Evolutionary conservation across 2,329 filamentous ascomycete genomes (phyloP), one percentile per base, ranked within the genome.

Genomic region (Sclerotinia glacialis): DNA sequence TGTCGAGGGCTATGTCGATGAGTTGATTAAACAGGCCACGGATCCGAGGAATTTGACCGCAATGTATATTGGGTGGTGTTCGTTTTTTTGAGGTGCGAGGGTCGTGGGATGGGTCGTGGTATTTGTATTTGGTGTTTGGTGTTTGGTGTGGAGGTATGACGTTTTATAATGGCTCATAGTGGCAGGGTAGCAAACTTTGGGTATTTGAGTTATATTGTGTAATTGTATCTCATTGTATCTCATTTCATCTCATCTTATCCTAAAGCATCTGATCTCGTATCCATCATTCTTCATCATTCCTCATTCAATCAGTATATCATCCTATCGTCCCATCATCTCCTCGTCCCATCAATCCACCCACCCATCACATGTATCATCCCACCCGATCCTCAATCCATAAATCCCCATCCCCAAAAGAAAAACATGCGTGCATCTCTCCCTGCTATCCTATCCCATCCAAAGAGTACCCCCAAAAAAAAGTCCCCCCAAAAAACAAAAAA

Each of bases 1-100:
- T 37, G 93, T 98, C 2, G 95, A 98, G 78, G 95, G 96, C 0
- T 95, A 99, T 80, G 95, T 97, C n/a, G 91, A 97, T 77, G 92
- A 96, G 78, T 79, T 99, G 78, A 95, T 99, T 72, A 86, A 89
- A 76, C 89, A 94, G 80, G 95, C 96, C 44, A 90, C 89, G 28
- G 88, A 93, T 77, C 86, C 89, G 66, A 85, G 80, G 75, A 96
- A 95, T 77, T 78, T 99, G 78, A 86, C 91, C 23, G 86, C 88
- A 49, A 99, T 99, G 96, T 99, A 98, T 78, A 97, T 98, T 79
- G 95, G 95, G 26, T 98, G 94, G 94, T 89, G 86, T 80, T 82
- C 87, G 16, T 90, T 89, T 74, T 86, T 89, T 68, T 89, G 73
- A 50, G 5, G 31, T 31, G 50, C 7, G 3, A 9, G 7, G 21